A percentile compares a stretch with the other conserved stretches of the same genome.
Conservation (phyloP, 2,329 filamentous ascomycete species). For the Xylariaceae sp. region DNA sequence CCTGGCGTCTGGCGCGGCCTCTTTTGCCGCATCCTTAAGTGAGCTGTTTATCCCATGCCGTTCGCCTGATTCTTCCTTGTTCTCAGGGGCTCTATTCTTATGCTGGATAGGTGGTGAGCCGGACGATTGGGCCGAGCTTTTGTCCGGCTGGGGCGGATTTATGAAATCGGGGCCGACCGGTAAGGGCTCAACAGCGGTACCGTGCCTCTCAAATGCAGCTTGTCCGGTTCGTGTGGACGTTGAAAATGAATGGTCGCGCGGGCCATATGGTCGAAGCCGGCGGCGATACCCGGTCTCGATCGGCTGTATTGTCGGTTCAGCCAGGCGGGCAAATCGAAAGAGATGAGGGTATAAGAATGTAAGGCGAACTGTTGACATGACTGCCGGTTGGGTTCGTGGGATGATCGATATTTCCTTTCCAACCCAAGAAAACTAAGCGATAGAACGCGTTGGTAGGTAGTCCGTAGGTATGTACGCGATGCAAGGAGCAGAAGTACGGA, state of each 20-base stretch:
- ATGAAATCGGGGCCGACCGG: constrained; percentile 32
- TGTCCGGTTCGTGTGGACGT: constrained; percentile 38
- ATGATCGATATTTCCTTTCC: background rate
- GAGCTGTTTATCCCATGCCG: constrained; percentile 1
- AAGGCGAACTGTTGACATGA: constrained; percentile 60
- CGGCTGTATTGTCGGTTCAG: constrained; percentile 43
- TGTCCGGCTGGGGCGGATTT: constrained; percentile 25
- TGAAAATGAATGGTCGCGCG: constrained; percentile 36
- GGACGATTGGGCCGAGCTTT: constrained; percentile 14
- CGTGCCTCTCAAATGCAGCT: constrained; percentile 52
- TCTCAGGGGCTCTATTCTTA: constrained; percentile 1
- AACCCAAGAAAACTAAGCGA: background rate
- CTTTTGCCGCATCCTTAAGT: constrained; percentile 14
- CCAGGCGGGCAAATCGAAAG: constrained; percentile 50
- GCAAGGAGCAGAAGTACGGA: background rate
- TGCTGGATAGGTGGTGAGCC: constrained; percentile 7
- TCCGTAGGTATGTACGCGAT: background rate
- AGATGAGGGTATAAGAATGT: constrained; percentile 67
- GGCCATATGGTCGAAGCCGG: constrained; percentile 27
- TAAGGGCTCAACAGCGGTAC: constrained; percentile 57
- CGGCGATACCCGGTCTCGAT: constrained; percentile 38
- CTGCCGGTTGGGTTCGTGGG: constrained; percentile 11
- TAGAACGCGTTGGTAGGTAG: too few relatives aligned
- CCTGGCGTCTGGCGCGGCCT: constrained; percentile 2
- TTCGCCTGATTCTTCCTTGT: constrained; percentile 17